Evolutionary conservation across 2,329 filamentous ascomycete genomes (phyloP), one percentile per base, ranked within the genome.

Genomic region (Penicillium sp.): DNA sequence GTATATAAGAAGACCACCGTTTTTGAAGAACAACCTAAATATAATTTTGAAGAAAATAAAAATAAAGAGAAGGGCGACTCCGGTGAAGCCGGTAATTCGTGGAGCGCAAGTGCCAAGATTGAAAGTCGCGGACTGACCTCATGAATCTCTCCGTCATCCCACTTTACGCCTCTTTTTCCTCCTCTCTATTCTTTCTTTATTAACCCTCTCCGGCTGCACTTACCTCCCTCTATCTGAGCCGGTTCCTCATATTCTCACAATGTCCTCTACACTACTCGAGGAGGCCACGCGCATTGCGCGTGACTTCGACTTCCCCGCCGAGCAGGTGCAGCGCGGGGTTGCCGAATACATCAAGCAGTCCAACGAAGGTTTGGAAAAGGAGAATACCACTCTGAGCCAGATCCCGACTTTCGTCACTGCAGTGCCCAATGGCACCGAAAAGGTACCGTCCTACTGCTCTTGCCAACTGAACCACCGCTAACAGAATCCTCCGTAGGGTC

Each of bases 351-450:
- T 96, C 60, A 79, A 80, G 55, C 86, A 97, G 76, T 92, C 96
- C 86, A 79, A 88, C 59, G 89, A 95, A 78, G 94, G 94, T 25
- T 77, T 97, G 60, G 76, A 83, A 54, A 85, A 86, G 65, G 85
- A 92, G 63, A 87, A 86, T 56, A 87, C 89, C 28, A 91, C 87
- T 62, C 76, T 99, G 77, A 92, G 89, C 76, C 94, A 97, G 77
- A 97, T 99, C 66, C 94, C 94, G 7, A 96, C 92, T 38, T 99
- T 96, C 74, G 92, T 99, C 61, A 97, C 94, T 1, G 87, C 85
- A 31, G 92, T 97, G 25, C 94, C 94, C 68, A 94, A 97, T 81
- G 94, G 94, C 64, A 96, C 92, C 3, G 94, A 99, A 76, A 95
- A 96, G 86, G 91, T 92, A 76, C 64, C 63, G 35, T 39, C 41